A percentile compares a stretch with the other conserved stretches of the same genome.
Evolutionary conservation across 805 yeast genomes (phyloP).

Genomic region (Yarrowia sp.): DNA sequence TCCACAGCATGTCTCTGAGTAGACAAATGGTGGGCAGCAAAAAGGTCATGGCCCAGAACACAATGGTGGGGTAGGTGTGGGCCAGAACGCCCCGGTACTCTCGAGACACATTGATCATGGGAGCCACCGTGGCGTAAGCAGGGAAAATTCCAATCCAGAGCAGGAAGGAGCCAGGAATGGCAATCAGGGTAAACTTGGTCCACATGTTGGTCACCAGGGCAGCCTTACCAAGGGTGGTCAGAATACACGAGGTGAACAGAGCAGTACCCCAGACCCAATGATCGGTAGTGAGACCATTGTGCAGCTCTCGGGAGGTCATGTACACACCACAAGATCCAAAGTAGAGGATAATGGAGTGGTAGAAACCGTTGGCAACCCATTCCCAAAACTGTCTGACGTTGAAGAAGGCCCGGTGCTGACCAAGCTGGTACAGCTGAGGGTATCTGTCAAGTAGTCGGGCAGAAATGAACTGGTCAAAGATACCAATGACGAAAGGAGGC

Average conservation of each 20-base stretch:
- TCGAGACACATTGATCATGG: conserved; percentile 70
- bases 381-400: conserved; percentile 94
- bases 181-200: conserved; percentile 88
- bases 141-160: conserved; percentile 89
- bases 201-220: conserved; percentile 87
- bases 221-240: conserved; percentile 92
- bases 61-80: conserved; percentile 69
- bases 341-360: conserved; percentile 83
- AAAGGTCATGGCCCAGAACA: conserved; percentile 79
- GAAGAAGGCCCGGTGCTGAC: conserved; percentile 84
- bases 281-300: conserved; percentile 67
- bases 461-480: conserved; percentile 92
- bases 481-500: conserved; percentile 95
- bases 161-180: conserved; percentile 89
- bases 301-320: conserved; percentile 58
- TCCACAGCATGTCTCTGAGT: conserved; percentile 87
- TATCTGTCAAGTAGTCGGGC: conserved; percentile 86
- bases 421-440: conserved; percentile 87
- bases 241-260: conserved; percentile 76
- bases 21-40: conserved; percentile 76
- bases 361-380: conserved; percentile 94
- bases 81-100: conserved; percentile 80
- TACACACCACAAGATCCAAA: conserved; percentile 68
- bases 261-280: conserved; percentile 97
- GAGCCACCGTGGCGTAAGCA: conserved; percentile 79